Percentiles rank a stretch among this genome's conserved stretches.
Conservation (phyloP, 805 yeast genomes). For the Candida sphagnicola region DNA sequence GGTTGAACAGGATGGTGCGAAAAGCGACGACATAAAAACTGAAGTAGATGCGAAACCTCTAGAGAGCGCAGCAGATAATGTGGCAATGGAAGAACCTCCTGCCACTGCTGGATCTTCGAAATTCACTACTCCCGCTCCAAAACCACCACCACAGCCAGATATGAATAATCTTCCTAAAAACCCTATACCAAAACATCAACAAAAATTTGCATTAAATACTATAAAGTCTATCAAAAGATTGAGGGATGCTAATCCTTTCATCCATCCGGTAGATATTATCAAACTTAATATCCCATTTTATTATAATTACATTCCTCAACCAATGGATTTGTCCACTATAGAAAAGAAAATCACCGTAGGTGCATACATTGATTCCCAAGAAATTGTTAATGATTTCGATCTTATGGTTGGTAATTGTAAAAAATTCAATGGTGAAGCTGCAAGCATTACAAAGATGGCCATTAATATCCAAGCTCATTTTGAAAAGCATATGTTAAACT, state of each 20-base stretch:
- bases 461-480: slow-evolving; percentile 86
- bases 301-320: slow-evolving; percentile 74
- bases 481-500: slow-evolving; percentile 86
- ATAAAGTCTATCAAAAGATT: slow-evolving; percentile 84
- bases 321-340: slow-evolving; percentile 92
- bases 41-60: no score
- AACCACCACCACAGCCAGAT: slow-evolving; percentile 71
- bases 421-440: slow-evolving; percentile 78
- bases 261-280: slow-evolving; percentile 84
- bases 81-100: background rate
- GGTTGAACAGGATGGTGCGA: background rate
- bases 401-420: slow-evolving; percentile 81
- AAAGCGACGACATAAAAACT: background rate
- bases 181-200: slow-evolving; percentile 82
- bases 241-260: slow-evolving; percentile 88
- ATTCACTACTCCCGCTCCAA: slow-evolving; percentile 58
- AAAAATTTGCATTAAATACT: slow-evolving; percentile 70
- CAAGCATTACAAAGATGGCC: slow-evolving; percentile 89
- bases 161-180: slow-evolving; percentile 59
- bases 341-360: slow-evolving; percentile 70
- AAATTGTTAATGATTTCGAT: slow-evolving; percentile 73
- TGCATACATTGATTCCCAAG: slow-evolving; percentile 69
- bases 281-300: slow-evolving; percentile 89
- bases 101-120: slow-evolving; percentile 10
- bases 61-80: background rate